A percentile compares a stretch with the other conserved stretches of the same genome.
Conservation (phyloP, 331 rosid species). For the Cydonia oblonga region DNA sequence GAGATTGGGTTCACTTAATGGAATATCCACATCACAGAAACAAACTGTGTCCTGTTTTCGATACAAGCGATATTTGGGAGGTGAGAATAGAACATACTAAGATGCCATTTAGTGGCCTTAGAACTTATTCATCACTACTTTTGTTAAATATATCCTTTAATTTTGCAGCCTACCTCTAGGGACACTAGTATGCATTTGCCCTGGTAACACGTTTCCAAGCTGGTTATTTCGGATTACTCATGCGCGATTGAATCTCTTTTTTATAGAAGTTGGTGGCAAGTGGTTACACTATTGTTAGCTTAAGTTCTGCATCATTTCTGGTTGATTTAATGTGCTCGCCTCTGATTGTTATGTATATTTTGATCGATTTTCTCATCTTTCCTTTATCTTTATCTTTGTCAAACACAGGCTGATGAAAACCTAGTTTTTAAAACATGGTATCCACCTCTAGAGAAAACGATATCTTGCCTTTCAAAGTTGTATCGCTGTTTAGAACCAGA, state of each 20-base stretch:
- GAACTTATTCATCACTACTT: background rate
- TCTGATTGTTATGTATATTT: background rate
- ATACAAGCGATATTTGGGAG: background rate
- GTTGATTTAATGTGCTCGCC: background rate
- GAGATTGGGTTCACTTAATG: background rate
- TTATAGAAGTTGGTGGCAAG: background rate
- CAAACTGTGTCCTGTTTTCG: too few relatives aligned
- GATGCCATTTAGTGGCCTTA: background rate
- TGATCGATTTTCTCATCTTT: background rate
- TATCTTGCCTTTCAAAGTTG: slow-evolving; percentile 90
- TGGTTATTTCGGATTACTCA: background rate
- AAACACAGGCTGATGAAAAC: slow-evolving; percentile 61
- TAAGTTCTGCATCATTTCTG: background rate
- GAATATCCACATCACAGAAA: background rate
- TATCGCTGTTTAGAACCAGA: slow-evolving; percentile 82
- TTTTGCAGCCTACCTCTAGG: background rate
- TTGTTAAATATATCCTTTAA: background rate
- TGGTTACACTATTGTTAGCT: background rate
- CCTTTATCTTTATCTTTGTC: background rate
- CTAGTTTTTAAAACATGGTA: slow-evolving; percentile 74
- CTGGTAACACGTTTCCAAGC: background rate
- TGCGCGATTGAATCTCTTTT: background rate
- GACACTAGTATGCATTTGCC: background rate
- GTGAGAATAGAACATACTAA: background rate
- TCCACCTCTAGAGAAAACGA: slow-evolving; percentile 88